Evolutionary conservation across 2,329 filamentous ascomycete genomes (phyloP), one percentile per base, ranked within the genome.

Genomic region (Aspergillus thermomutatus): DNA sequence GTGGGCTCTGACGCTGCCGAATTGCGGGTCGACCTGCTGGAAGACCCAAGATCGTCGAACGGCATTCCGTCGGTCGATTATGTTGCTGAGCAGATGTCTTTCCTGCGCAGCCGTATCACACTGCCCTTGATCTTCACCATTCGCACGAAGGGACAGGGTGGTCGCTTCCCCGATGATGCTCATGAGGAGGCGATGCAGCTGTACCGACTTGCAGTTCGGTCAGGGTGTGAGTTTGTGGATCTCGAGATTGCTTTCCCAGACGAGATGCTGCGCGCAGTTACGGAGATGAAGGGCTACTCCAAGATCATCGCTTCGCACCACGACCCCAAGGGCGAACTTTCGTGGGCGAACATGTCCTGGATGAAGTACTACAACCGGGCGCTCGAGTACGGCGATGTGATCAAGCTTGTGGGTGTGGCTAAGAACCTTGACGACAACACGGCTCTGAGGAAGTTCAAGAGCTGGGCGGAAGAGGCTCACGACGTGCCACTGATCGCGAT

Each of bases 291-390:
- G 71, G 87, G 88, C 2, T 82, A 83, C 62, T 91, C 91, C 1
- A 88, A 87, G 60, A 90, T 99, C 69, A 96, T 99, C 66, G 92
- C 93, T 8, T 99, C 94, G 0, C 93, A 99, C 72, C 94, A 99
- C 72, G 94, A 99, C 71, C 90, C 92, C 0, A 77, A 83, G 55
- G 88, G 88, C 8, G 80, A 82, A 23, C 79, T 97, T 19, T 93
- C 90, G 1, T 99, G 94, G 94, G 87, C 82, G 62, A 92, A 95
- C 64, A 91, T 90, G n/a, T 91, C 90, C 0, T 99, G 94, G 93
- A 87, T 94, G 55, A 83, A 87, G 27, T 88, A 87, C 75, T 97
- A 96, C 80, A 97, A 97, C 75, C 87, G 86, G 68, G 93, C 93
- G 17, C 79, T 97, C 14, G 89, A 95, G 69, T 90, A 91, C 66